Evolutionary conservation across 495 filamentous ascomycete genomes (phyloP).

Genomic region (Symbiotaphrina buchneri): DNA sequence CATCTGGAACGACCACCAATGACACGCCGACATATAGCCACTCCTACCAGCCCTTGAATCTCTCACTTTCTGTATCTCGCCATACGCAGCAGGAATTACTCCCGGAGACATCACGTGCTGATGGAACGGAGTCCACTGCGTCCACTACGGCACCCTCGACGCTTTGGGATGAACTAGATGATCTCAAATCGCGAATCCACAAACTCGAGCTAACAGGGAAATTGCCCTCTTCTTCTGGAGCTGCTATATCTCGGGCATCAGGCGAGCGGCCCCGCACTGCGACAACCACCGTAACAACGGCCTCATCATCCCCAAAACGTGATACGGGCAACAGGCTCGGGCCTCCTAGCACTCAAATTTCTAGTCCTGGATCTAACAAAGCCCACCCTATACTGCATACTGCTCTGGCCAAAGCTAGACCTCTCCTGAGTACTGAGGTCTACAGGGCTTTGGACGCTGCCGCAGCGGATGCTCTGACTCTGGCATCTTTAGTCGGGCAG

Average conservation of each 20-base stretch:
- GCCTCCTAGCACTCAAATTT: constrained; percentile 17
- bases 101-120: too few species aligned
- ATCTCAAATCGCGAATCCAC: constrained; percentile 80
- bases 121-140: constrained; percentile 57
- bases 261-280: constrained; percentile 76
- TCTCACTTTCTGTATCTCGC: too few species aligned
- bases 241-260: constrained; percentile 49
- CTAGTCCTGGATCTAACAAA: constrained; percentile 15
- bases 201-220: constrained; percentile 84
- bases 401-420: constrained; percentile 55
- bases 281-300: constrained; percentile 78
- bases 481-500: constrained; percentile 52
- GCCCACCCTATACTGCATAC: constrained; percentile 60
- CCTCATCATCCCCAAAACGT: constrained; percentile 69
- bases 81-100: too few species aligned
- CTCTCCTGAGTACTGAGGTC: constrained; percentile 40
- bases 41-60: too few species aligned
- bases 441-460: constrained; percentile 67
- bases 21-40: too few species aligned
- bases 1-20: too few species aligned
- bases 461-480: constrained; percentile 52
- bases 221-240: constrained; percentile 55
- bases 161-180: constrained; percentile 95
- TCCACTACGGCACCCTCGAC: constrained; percentile 80
- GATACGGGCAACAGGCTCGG: constrained; percentile 28